Conservation (phyloP, 495 filamentous ascomycete genomes). For the Annulohypoxylon moriforme region DNA sequence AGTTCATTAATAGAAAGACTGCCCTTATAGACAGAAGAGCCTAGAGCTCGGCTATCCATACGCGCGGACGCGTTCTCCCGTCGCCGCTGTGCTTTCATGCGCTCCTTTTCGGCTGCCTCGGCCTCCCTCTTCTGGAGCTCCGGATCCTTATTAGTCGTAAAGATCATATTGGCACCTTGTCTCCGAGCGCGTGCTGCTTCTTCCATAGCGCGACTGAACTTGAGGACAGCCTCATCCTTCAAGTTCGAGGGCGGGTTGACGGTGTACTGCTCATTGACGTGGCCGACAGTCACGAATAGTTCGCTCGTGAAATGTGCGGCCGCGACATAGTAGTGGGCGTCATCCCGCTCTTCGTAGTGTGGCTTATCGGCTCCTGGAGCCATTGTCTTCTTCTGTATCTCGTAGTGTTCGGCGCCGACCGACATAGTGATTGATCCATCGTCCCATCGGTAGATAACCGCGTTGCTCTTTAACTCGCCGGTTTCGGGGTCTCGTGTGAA, state of each 20-base stretch:
- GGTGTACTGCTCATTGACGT: slow-evolving; percentile 80
- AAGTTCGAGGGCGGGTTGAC: slow-evolving; percentile 75
- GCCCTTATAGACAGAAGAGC: slow-evolving; percentile 55
- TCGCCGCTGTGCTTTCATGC: slow-evolving; percentile 71
- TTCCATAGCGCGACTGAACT: slow-evolving; percentile 76
- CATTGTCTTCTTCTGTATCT: slow-evolving; percentile 78
- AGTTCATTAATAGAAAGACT: slow-evolving; percentile 79
- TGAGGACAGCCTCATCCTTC: slow-evolving; percentile 81
- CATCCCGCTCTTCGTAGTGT: slow-evolving; percentile 76
- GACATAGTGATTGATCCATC: slow-evolving; percentile 85
- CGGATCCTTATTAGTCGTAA: slow-evolving; percentile 78
- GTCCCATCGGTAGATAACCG: slow-evolving; percentile 82
- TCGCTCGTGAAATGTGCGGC: slow-evolving; percentile 76
- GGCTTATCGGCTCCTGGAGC: slow-evolving; percentile 69
- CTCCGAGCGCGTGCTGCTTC: slow-evolving; percentile 62
- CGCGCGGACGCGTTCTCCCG: slow-evolving; percentile 76
- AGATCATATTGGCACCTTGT: slow-evolving; percentile 62
- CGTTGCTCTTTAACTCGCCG: slow-evolving; percentile 75
- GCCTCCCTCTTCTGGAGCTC: slow-evolving; percentile 81
- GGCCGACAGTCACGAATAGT: slow-evolving; percentile 79
- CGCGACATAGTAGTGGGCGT: slow-evolving; percentile 83
- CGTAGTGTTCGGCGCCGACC: slow-evolving; percentile 79
- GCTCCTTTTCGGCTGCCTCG: slow-evolving; percentile 78
- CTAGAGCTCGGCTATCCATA: slow-evolving; percentile 62
- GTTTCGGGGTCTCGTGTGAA: slow-evolving; percentile 56